A percentile compares a stretch with the other conserved stretches of the same genome.
Evolutionary conservation across 768 basidiomycete genomes (phyloP).

Genomic region (Russula vinacea): DNA sequence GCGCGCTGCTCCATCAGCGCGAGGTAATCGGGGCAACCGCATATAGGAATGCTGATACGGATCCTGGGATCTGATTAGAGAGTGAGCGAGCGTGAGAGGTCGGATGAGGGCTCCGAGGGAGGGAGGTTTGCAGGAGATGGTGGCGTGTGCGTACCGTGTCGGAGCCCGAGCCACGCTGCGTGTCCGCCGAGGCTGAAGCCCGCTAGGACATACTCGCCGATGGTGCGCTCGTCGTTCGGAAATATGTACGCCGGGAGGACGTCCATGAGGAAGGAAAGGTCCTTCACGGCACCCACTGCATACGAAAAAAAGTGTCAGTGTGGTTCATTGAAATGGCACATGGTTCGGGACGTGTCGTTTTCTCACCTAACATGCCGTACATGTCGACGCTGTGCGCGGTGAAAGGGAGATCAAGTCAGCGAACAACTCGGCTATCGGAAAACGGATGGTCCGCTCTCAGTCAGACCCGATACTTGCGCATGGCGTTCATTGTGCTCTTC

Average conservation of each 20-base stretch:
- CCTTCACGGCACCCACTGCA: slow-evolving; percentile 62
- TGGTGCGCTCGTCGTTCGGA: slow-evolving; percentile 55
- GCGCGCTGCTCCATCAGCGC: slow-evolving; percentile 59
- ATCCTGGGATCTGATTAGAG: slow-evolving; percentile 42
- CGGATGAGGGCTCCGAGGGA: background rate
- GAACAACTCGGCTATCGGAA: background rate
- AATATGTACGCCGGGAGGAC: slow-evolving; percentile 73
- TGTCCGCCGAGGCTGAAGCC: slow-evolving; percentile 87
- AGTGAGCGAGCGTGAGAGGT: slow-evolving; percentile 12
- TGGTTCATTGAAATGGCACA: background rate
- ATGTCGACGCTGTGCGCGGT: slow-evolving; percentile 44
- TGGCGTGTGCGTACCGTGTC: slow-evolving; percentile 38
- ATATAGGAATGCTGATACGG: slow-evolving; percentile 44
- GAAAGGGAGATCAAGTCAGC: slow-evolving; percentile 25
- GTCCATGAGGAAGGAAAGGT: slow-evolving; percentile 79
- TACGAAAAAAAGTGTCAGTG: background rate
- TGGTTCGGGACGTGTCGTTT: too few relatives aligned
- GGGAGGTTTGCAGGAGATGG: slow-evolving; percentile 36
- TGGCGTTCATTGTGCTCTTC: slow-evolving; percentile 43
- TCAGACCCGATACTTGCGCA: slow-evolving; percentile 37
- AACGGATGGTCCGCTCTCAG: background rate
- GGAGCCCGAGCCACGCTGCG: slow-evolving; percentile 68
- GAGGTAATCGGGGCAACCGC: slow-evolving; percentile 68
- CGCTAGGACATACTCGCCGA: slow-evolving; percentile 66
- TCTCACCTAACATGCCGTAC: slow-evolving; percentile 46